Evolutionary conservation across 257 asterid species (phyloP).

Genomic region (Thymus mandschuricus): DNA sequence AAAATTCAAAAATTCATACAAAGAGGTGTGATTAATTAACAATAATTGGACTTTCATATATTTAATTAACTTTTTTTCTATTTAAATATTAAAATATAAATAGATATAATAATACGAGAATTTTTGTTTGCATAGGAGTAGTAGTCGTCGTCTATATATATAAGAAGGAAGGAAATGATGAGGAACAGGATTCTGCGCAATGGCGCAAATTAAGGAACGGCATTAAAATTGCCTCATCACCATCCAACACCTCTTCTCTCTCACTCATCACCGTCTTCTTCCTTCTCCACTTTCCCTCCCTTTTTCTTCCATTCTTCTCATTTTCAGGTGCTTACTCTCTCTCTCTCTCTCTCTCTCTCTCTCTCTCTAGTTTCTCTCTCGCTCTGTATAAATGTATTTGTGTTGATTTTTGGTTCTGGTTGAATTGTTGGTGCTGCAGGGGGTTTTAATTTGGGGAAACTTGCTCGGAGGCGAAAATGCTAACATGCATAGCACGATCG

Average conservation of each 20-base stretch:
- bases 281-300: slow-evolving; percentile 1
- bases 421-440: slow-evolving; percentile 16
- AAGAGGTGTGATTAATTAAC: background rate
- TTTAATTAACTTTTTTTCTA: no score
- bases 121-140: background rate
- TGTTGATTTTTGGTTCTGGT: background rate
- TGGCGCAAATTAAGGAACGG: slow-evolving; percentile 58
- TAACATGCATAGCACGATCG: slow-evolving; percentile 92
- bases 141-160: slow-evolving; percentile 1
- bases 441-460: background rate
- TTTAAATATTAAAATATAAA: no score
- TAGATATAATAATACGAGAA: no score
- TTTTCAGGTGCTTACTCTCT: background rate
- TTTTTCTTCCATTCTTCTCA: background rate
- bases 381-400: background rate
- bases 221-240: slow-evolving; percentile 42
- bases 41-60: background rate
- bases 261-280: slow-evolving; percentile 8
- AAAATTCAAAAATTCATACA: background rate
- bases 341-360: background rate
- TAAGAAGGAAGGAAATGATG: slow-evolving; percentile 19
- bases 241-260: slow-evolving; percentile 30
- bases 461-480: slow-evolving; percentile 51
- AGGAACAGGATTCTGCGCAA: slow-evolving; percentile 32
- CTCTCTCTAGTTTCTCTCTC: slow-evolving; percentile 5